Base-by-base conservation (phyloP, 2,329 filamentous ascomycete species). In the Pseudodiploospora longispora region DNA sequence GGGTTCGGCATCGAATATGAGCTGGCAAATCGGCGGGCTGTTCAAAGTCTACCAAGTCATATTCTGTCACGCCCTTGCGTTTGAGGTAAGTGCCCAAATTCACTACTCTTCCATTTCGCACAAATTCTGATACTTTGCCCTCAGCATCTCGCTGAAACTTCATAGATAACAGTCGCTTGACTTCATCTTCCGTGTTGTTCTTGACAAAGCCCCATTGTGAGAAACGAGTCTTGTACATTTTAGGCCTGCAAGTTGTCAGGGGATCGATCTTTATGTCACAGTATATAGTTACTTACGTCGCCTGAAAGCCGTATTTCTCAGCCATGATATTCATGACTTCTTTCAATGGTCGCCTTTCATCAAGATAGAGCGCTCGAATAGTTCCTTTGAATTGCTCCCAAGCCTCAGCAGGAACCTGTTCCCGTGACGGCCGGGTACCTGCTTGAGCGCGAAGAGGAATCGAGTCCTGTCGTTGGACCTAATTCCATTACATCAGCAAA, bases 141-240 rank as follows among this genome's bases (percentile, higher is more conserved):
- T 72, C 67, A 4, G 72, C 72, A 52, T 72, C 71, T 36, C 72
- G 69, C 51, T 74, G 70, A 38, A 74, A 72, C 48, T 75, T 74
- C 58, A 73, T 70, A 34, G 70, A 71, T 6, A 75, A 57, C 40
- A 75, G 59, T 12, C 67, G 63, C 53, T 73, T 72, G 6, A 75
- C 70, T 45, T 75, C 72, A 28, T 73, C 71, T 46, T 75, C 72
- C 36, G 71, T 75, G 48, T 75, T 75, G 47, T 75, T 75, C 59
- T 75, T 75, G 35, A 71, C 71, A 48, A 75, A 75, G 0, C 71
- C 71, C 72, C 72, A 75, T 48, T 74, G 70, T 10, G 72, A 72
- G 52, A 75, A 75, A 27, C 72, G 62, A n/a, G 71, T 74, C 53
- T 75, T 75, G 56, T 75, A 75, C 72, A 75, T 75, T 50, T 74